phyloP scores from a whole-genome alignment of 2,329 filamentous ascomycete species.

The Botryosphaeria agaves region DNA sequence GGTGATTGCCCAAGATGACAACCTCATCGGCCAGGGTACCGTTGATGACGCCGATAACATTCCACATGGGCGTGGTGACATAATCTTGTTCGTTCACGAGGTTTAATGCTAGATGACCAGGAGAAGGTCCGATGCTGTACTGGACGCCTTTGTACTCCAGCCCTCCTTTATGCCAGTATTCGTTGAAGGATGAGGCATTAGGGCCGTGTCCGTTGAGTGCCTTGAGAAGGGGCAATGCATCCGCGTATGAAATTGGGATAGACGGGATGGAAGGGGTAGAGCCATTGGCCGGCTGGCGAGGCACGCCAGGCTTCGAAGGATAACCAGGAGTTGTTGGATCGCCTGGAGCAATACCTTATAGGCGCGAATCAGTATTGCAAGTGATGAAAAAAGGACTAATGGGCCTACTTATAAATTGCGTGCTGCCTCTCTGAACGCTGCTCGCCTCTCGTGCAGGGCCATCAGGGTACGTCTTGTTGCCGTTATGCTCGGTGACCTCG shows the following conservation, averaged over 20 bases:
- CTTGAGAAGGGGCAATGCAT: constrained; percentile 64
- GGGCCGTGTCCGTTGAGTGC: constrained; percentile 72
- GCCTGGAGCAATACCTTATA: constrained; percentile 27
- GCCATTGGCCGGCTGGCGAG: constrained; percentile 46
- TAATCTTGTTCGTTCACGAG: constrained; percentile 58
- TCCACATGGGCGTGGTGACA: constrained; percentile 65
- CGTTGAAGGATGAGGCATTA: constrained; percentile 47
- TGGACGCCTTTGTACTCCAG: constrained; percentile 57
- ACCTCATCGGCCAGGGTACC: constrained; percentile 41
- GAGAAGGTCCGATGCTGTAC: constrained; percentile 74
- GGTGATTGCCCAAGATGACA: constrained; percentile 34
- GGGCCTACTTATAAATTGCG: constrained; percentile 48
- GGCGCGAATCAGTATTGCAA: background rate
- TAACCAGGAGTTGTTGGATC: constrained; percentile 76
- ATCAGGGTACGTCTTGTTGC: constrained; percentile 23
- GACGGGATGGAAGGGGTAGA: constrained; percentile 66
- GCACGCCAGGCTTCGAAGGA: constrained; percentile 64
- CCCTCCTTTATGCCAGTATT: constrained; percentile 53
- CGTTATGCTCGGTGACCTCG: constrained; percentile 28
- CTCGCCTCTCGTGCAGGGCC: constrained; percentile 28
- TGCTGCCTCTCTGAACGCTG: constrained; percentile 27
- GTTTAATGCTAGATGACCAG: constrained; percentile 52
- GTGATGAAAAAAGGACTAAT: constrained; percentile 22
- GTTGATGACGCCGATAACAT: constrained; percentile 52
- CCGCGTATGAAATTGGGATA: constrained; percentile 66